Evolutionary conservation across 1,139 yeast genomes (phyloP).

Genomic region (Hansenula lynferdii): DNA sequence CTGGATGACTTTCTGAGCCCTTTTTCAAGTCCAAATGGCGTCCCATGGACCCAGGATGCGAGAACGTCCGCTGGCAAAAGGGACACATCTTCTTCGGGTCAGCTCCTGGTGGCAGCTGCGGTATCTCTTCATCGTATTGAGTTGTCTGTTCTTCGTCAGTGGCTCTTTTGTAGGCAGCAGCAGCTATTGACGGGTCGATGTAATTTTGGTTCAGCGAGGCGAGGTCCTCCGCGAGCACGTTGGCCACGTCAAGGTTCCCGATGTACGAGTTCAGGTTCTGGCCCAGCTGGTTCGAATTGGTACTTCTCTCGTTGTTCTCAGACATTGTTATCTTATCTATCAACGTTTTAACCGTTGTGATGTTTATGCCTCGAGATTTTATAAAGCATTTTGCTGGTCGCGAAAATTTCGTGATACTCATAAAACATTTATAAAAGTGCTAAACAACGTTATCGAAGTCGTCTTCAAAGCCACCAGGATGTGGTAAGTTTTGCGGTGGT

Average conservation of each 20-base stretch:
- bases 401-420: too few relatives aligned
- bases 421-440: too few relatives aligned
- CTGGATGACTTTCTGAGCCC: constrained; percentile 41
- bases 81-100: constrained; percentile 39
- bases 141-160: too few relatives aligned
- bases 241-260: constrained; percentile 16
- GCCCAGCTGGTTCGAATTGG: too few relatives aligned
- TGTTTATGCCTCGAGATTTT: constrained; percentile 2
- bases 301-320: too few relatives aligned
- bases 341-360: constrained; percentile 1
- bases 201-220: constrained; percentile 8
- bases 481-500: too few relatives aligned
- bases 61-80: constrained; percentile 42
- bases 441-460: too few relatives aligned
- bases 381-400: too few relatives aligned
- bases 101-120: constrained; percentile 15
- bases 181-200: constrained; percentile 15
- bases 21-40: constrained; percentile 44
- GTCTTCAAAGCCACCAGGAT: too few relatives aligned
- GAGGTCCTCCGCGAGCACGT: constrained; percentile 12
- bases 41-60: constrained; percentile 49
- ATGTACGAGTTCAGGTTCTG: constrained; percentile 16
- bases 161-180: constrained; percentile 1
- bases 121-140: too few relatives aligned
- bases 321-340: too few relatives aligned